Base-by-base conservation (phyloP, 2,329 filamentous ascomycete genomes). In the Colletotrichum spaethianum region DNA sequence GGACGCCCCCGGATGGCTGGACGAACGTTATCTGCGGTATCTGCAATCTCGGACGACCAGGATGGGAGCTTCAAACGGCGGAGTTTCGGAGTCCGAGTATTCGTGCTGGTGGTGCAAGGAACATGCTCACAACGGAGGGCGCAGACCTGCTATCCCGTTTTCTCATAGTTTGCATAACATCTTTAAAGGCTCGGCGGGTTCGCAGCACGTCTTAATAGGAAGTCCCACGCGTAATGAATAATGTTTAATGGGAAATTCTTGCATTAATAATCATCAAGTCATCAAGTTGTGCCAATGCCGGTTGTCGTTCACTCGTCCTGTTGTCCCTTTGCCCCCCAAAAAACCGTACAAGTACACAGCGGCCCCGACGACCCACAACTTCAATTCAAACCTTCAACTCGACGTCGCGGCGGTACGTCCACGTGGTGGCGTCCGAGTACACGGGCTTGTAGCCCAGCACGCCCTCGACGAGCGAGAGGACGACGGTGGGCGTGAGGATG, bases 401-500 rank as follows among this genome's bases (percentile, higher is more conserved):
- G 12, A 53, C 44, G 33, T 74, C 73, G n/a, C 73, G 67, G 23
- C 73, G 70, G 42, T 70, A 73, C n/a, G 60, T 73, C 73, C 73
- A 74, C n/a, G 73, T 63, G 16, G 67, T 66, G 5, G 70, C 73
- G 38, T 74, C 65, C 14, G 61, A 65, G 36, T 65, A 67, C 4
- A 85, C 74, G 23, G 73, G 75, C 64, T 80, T 75, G 72, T 88
- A 88, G 0, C 86, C 86, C 66, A 89, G 77, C 1, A 86, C 80
- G 5, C 82, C 82, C 67, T 89, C 86, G 0, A 88, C 78, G 9
- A 89, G 76, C 0, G 82, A 80, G 26, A 88, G 76, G 14, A 88
- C 75, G 40, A 86, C 78, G n/a, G 84, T 82, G 1, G 85, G 78
- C 18, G 82, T 84, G 11, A 88, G 75, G 0, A 76, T 74, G 63